A percentile compares a stretch with the other conserved stretches of the same genome.
Conservation (phyloP, 2,329 filamentous ascomycete genomes). For the Botrytis fragariae region DNA sequence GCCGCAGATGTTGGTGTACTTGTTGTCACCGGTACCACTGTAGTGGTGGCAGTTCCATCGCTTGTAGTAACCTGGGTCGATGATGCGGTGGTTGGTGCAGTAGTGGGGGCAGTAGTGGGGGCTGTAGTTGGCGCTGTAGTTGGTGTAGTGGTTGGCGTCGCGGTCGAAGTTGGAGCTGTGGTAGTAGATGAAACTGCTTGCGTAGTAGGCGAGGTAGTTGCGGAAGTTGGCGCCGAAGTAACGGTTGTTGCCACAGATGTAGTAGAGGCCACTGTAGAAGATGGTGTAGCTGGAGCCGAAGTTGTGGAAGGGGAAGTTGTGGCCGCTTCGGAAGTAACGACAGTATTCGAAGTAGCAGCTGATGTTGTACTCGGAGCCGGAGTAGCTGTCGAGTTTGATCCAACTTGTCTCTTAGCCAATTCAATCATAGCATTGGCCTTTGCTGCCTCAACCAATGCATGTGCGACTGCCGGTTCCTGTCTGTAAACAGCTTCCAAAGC, state of each 20-base stretch:
- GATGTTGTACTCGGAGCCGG: slow-evolving; percentile 1
- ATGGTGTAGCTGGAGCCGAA: slow-evolving; percentile 11
- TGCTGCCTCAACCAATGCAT: slow-evolving; percentile 61
- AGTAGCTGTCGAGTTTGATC: slow-evolving; percentile 20
- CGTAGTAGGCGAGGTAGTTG: neutral
- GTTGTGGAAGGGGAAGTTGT: neutral
- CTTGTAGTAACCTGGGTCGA: slow-evolving; percentile 7
- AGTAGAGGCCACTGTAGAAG: slow-evolving; percentile 7
- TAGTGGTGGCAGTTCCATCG: neutral
- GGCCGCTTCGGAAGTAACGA: neutral
- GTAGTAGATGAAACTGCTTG: neutral
- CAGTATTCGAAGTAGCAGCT: slow-evolving; percentile 12
- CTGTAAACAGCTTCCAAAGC: slow-evolving; percentile 62
- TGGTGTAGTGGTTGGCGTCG: neutral
- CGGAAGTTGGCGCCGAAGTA: neutral
- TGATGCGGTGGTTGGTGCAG: neutral
- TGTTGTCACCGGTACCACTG: slow-evolving; percentile 13
- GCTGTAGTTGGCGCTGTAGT: rapidly evolving
- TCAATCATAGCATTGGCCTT: slow-evolving; percentile 19
- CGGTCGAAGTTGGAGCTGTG: neutral
- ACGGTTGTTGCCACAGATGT: slow-evolving; percentile 1
- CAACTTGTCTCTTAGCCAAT: slow-evolving; percentile 59
- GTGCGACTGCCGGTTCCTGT: slow-evolving; percentile 60
- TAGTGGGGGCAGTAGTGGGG: neutral
- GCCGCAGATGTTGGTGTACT: slow-evolving; percentile 21